Base-by-base conservation (phyloP, 768 basidiomycete genomes). In the Collybiopsis luxurians region DNA sequence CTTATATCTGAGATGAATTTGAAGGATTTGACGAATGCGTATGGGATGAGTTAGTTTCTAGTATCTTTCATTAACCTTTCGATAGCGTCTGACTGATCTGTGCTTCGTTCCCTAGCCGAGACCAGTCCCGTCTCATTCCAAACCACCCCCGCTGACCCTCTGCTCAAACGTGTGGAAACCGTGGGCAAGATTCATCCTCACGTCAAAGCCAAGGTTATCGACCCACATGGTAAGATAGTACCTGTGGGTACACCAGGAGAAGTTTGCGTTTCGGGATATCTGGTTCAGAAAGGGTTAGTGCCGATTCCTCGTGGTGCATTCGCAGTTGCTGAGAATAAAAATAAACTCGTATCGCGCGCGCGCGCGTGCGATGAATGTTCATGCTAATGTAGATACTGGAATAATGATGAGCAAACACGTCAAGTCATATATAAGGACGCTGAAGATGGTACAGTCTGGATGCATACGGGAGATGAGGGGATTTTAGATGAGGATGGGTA, bases 71-170 rank as follows among this genome's bases (percentile, higher is more conserved):
- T 7, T n/a, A 10, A 30, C n/a, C 42, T 24, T 31, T 27, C 59
- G n/a, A n/a, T n/a, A n/a, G n/a, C n/a, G 5, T 10, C 34, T 3
- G 19, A 26, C 46, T 17, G 17, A 42, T 50, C 26, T 23, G 21
- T n/a, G 15, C 44, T 15, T 30, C 31, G 3, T n/a, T 27, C 3
- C 51, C 51, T 58, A 91, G 89, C 89, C 46, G 89, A 90, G 68
- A 90, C 89, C 44, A 90, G 90, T 60, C 91, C 91, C 0, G 90
- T 92, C 0, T 87, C 91, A 0, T 93, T 93, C 73, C 91, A 93
- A 69, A 86, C 90, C 0, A 84, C 80, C 2, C 79, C 84, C 0
- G 76, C 72, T 1, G 91, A 93, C 65, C 80, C 88, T 0, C 68
- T 93, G 24, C 71, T 78, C 48, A 89, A 89, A 65, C 86, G 90